phyloP scores from a whole-genome alignment of 2,329 filamentous ascomycete genomes.

The Neodidymelliopsis sp. region DNA sequence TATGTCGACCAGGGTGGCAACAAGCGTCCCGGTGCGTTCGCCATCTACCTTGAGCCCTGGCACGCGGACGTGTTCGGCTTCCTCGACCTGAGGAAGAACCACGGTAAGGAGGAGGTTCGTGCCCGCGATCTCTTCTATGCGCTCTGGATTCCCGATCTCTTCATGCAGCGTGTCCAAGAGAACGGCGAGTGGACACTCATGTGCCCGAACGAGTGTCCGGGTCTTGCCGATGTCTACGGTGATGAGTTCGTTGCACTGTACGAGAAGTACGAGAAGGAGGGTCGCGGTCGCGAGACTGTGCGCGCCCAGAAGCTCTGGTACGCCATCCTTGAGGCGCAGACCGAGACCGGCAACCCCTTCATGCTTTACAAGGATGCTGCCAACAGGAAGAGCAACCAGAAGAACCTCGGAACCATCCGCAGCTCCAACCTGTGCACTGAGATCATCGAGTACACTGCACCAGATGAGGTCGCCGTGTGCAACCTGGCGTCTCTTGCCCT shows the following conservation, averaged over 20 bases:
- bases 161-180: conserved; percentile 99
- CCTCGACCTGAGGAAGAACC: conserved; percentile 97
- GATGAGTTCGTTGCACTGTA: conserved; percentile 97
- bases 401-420: conserved; percentile 97
- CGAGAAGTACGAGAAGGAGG: conserved; percentile 85
- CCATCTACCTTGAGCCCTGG: conserved; percentile 99
- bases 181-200: conserved; percentile 98
- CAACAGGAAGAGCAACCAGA: conserved; percentile 99
- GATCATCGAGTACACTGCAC: conserved; percentile 96
- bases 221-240: conserved; percentile 94
- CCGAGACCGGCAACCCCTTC: conserved; percentile 98
- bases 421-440: conserved; percentile 99
- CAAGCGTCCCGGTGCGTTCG: conserved; percentile 97
- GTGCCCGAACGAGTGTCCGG: conserved; percentile 96
- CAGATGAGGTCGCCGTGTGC: conserved; percentile 98
- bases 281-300: conserved; percentile 86
- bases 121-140: conserved; percentile 97
- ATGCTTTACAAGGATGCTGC: conserved; percentile 99
- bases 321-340: conserved; percentile 96
- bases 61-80: conserved; percentile 98
- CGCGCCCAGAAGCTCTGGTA: conserved; percentile 99
- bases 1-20: conserved; percentile 99
- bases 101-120: conserved; percentile 97
- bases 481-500: conserved; percentile 95
- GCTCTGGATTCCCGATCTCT: conserved; percentile 97